Base-by-base conservation (phyloP, 805 yeast species). In the Hanseniaspora pseudoguilliermondii region DNA sequence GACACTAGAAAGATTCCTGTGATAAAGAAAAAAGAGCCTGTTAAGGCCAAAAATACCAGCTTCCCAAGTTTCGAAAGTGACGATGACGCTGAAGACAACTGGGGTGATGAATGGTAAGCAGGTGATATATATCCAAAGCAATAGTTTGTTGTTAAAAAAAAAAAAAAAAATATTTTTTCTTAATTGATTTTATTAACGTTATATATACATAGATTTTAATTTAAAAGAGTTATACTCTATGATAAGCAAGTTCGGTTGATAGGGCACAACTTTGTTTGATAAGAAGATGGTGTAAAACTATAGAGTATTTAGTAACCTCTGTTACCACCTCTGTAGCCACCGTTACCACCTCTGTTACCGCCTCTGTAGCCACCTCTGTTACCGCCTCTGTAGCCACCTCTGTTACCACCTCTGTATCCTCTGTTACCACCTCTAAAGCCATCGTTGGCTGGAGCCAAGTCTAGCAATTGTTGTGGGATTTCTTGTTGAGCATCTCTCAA, bases 401-500 rank as follows among this genome's bases (percentile, higher is more conserved):
- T 68, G 59, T 75, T 71, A 56, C 73, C 62, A 46, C 82, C 73
- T 59, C 86, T 78, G 57, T 76, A 63, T 46, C 80, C 67, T 48
- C 78, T 66, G 20, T 79, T 69, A 57, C 81, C 73, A 55, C 79
- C 68, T 46, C 81, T 70, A 53, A 86, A 78, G 59, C 84, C 75
- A 57, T 82, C 77, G 60, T 27, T 27, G 29, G 86, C 86, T 67
- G 83, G 82, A 64, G 84, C 87, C 74, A 81, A 82, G 68, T 80
- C 82, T 67, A 77, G 77, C 65, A 93, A 78, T 67, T 81, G 87
- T 54, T 83, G 84, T 62, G 95, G 95, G 63, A 93, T 74, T 59
- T 79, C 78, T 74, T 93, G 98, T 69, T 91, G 85, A 61, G 98
- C 98, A 78, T 93, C 98, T 71, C 83, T 81, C 78, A 93, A 78